Evolutionary conservation across 768 basidiomycete genomes (phyloP).

Genomic region (Pleurotus citrinopileatus): DNA sequence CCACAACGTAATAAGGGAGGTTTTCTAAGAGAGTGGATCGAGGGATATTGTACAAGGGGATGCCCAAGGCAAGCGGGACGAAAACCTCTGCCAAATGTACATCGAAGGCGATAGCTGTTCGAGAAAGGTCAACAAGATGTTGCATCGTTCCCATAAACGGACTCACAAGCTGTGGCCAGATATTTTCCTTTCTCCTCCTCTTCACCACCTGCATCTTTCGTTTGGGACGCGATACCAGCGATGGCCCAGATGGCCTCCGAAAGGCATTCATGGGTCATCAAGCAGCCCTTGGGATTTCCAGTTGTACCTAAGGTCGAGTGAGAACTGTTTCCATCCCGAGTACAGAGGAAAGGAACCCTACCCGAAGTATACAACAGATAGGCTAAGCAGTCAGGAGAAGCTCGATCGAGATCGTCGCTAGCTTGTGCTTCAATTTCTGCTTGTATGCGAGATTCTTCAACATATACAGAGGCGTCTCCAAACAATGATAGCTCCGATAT

Average conservation of each 20-base stretch:
- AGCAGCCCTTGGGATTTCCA: conserved; percentile 49
- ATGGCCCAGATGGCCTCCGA: conserved; percentile 30
- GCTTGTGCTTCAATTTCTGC: conserved; percentile 24
- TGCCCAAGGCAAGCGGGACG: conserved; percentile 38
- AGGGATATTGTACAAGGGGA: conserved; percentile 39
- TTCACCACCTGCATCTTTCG: conserved; percentile 21
- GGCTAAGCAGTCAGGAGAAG: conserved; percentile 30
- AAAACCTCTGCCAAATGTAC: conserved; percentile 47
- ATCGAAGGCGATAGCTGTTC: conserved; percentile 48
- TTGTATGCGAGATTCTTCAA: conserved; percentile 22
- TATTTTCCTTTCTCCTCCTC: conserved; percentile 27
- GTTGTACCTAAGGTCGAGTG: conserved; percentile 36
- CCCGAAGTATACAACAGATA: conserved; percentile 53
- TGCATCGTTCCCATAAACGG: not conserved
- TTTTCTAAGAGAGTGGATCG: conserved; percentile 42
- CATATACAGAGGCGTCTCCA: conserved; percentile 20
- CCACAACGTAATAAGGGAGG: conserved; percentile 33
- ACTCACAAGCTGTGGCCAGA: conserved; percentile 43
- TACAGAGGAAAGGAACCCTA: no score
- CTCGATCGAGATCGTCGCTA: conserved; percentile 23
- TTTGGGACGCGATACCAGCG: conserved; percentile 27
- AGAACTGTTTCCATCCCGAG: no score
- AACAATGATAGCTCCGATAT: conserved; percentile 21
- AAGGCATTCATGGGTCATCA: conserved; percentile 32
- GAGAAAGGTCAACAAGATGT: not conserved